These are phyloP conservation scores for Eremochloa ophiuroides DNA, from an alignment of 176 grass and related monocot genomes.

Conservation along the genomic window DNA sequence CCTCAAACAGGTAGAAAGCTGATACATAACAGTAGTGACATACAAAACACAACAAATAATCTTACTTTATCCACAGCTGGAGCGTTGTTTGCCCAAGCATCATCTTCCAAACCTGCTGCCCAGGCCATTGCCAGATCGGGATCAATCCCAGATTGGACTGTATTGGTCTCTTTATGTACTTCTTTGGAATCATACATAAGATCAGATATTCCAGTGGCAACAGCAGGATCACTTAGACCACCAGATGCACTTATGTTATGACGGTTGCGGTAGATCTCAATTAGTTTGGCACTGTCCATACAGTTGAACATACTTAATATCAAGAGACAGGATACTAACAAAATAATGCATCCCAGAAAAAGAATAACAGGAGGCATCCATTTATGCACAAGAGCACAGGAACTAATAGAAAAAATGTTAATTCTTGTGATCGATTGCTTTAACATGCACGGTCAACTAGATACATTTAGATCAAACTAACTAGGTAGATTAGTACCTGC, in stretches of 20 bases:
- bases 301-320: slow-evolving; percentile 21
- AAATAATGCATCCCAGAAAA: slow-evolving; percentile 1
- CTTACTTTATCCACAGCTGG: slow-evolving; percentile 91
- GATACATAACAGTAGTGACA: not conserved
- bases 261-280: slow-evolving; percentile 92
- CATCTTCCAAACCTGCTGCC: slow-evolving; percentile 95
- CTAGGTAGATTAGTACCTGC: not conserved
- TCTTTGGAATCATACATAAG: slow-evolving; percentile 91
- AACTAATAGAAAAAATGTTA: not conserved
- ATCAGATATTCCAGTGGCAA: slow-evolving; percentile 96
- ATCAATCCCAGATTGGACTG: slow-evolving; percentile 65
- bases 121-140: slow-evolving; percentile 99
- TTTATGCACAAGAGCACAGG: slow-evolving; percentile 11
- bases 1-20: not conserved
- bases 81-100: slow-evolving; percentile 76
- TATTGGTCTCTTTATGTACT: slow-evolving; percentile 53
- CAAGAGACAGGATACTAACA: not conserved
- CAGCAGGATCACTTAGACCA: slow-evolving; percentile 90
- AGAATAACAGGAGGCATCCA: slow-evolving; percentile 2
- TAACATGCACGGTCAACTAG: not conserved
- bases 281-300: slow-evolving; percentile 76
- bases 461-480: slow-evolving; percentile 8
- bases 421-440: not conserved
- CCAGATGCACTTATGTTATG: slow-evolving; percentile 89
- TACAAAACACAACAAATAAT: slow-evolving; percentile 20